Conservation (phyloP, 208 protist genomes). For the Crithidia bombi region DNA sequence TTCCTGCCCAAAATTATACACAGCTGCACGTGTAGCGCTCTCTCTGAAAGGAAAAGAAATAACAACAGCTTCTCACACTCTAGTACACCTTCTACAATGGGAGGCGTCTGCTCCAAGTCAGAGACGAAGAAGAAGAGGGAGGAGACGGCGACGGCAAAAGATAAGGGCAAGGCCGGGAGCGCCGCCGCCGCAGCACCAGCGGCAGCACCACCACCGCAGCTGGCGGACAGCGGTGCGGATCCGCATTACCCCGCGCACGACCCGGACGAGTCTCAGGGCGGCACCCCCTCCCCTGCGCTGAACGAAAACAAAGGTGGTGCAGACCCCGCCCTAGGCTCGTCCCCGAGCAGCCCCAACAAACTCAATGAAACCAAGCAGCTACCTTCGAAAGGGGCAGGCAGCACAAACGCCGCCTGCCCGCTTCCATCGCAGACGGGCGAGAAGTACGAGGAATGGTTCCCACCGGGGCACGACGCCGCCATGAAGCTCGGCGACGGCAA, state of each 20-base stretch:
- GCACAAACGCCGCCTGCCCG: not conserved
- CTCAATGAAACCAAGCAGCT: not conserved
- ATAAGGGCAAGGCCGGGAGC: not conserved
- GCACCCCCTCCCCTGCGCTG: not conserved
- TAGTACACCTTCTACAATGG: constrained; percentile 25
- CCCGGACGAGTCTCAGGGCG: not conserved
- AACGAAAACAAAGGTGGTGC: not conserved
- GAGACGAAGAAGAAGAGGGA: constrained; percentile 16
- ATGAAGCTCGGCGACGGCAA: constrained; percentile 30
- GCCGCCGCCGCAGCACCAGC: not conserved
- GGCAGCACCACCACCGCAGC: not conserved
- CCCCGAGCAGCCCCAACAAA: not conserved
- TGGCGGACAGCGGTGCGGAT: not conserved
- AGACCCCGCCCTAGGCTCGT: not conserved
- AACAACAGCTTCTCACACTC: no score
- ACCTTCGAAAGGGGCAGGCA: not conserved
- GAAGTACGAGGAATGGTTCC: constrained; percentile 23
- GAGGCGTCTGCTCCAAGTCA: constrained; percentile 22
- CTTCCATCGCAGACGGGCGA: not conserved
- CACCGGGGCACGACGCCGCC: constrained; percentile 21
- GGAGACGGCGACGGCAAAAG: not conserved
- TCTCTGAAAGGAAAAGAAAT: no score
- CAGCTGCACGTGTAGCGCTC: no score
- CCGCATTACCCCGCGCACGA: not conserved
- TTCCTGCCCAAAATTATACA: no score